Evolutionary conservation across 106 monocot genomes (phyloP).

Genomic region (Dendrobium catenatum): DNA sequence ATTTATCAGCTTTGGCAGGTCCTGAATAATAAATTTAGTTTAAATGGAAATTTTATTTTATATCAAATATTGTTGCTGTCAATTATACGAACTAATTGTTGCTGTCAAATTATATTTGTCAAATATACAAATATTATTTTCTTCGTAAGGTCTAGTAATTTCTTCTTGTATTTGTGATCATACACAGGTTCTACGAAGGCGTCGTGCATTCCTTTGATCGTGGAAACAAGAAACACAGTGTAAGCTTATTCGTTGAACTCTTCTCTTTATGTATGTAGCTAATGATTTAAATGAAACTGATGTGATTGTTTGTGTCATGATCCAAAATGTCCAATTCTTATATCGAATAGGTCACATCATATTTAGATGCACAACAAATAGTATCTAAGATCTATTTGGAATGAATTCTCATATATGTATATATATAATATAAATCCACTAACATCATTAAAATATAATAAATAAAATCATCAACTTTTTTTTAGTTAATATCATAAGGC

Average conservation of each 20-base stretch:
- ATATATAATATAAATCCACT: too few relatives aligned
- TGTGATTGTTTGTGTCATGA: neutral
- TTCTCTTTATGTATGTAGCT: neutral
- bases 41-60: neutral
- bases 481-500: too few relatives aligned
- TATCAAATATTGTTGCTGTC: neutral
- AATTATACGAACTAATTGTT: neutral
- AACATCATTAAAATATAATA: too few relatives aligned
- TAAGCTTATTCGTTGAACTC: conserved; percentile 15
- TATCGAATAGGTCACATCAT: too few relatives aligned
- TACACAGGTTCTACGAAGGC: conserved; percentile 82
- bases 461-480: too few relatives aligned
- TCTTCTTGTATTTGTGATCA: conserved; percentile 3
- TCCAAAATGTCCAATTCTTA: too few relatives aligned
- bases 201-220: conserved; percentile 64
- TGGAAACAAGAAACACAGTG: conserved; percentile 68
- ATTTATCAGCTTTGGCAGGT: neutral
- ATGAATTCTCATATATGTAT: too few relatives aligned
- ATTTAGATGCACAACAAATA: too few relatives aligned
- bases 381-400: too few relatives aligned
- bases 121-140: too few relatives aligned
- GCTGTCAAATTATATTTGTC: too few relatives aligned
- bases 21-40: neutral
- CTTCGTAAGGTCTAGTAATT: neutral
- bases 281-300: neutral